Evolutionary conservation across 352 stramenopile species (phyloP), one percentile per base, ranked within the genome.

Genomic region (Thalassiosira hispida): DNA sequence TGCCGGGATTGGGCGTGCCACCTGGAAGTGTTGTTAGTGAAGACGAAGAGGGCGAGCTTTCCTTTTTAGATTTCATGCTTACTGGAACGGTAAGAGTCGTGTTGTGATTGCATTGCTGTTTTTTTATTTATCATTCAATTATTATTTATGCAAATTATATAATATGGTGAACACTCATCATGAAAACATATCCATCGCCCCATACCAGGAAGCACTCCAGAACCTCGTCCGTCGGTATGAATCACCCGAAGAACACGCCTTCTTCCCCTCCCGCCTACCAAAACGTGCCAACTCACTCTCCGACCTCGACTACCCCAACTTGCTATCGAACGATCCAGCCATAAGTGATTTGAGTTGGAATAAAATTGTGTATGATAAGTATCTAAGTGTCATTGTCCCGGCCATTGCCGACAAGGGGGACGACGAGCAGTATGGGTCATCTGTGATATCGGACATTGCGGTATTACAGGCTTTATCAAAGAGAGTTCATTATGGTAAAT

Each of bases 401-500:
- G 91, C 94, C 29, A 94, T 98, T 56, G 95, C 93, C 1, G 87
- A 90, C 1, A 77, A 84, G 18, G 93, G 92, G 42, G 97, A 98
- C 70, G 97, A 99, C 77, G 94, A 95, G 71, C 93, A 97, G 81
- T 90, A 97, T 75, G 94, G 94, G 20, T 95, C 87, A 5, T 91
- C 85, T 0, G 91, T 90, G 14, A 55, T 95, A 6, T 31, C 91
- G 0, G 96, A 98, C 56, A 97, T 98, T 76, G 91, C 95, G 0
- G 93, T 97, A 31, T 80, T 98, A 25, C 96, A 99, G 77, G 97
- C 97, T 25, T 85, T 99, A 16, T 98, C 92, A 73, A 97, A 98
- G 81, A 93, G 97, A 73, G 97, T 99, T 70, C 97, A 99, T 81
- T 98, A 98, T 68, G 97, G 97, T 55, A 99, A 99, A 79, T 99